Percentiles rank a stretch among this genome's conserved stretches.
Evolutionary conservation across 768 basidiomycete species (phyloP).

Genomic region (Amanita rubescens): DNA sequence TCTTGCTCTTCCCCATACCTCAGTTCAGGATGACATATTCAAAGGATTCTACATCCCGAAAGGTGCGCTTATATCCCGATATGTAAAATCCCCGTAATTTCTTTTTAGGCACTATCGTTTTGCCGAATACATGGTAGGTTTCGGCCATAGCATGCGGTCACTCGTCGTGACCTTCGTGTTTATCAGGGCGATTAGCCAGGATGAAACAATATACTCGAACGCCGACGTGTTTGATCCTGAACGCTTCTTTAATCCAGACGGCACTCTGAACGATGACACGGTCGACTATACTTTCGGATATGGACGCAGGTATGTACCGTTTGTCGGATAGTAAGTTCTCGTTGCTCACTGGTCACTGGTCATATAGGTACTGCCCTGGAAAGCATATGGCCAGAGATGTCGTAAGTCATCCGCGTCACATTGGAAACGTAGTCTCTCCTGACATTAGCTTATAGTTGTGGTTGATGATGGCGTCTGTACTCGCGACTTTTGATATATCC

Average conservation of each 20-base stretch:
- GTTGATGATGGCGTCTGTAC: slow-evolving; percentile 18
- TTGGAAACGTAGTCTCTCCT: too few species aligned
- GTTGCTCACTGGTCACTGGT: not conserved
- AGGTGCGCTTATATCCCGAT: not conserved
- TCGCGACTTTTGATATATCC: slow-evolving; percentile 22
- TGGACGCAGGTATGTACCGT: slow-evolving; percentile 21
- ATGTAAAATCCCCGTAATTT: not conserved
- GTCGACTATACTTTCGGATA: slow-evolving; percentile 24
- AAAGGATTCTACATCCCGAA: slow-evolving; percentile 16
- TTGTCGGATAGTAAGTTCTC: not conserved
- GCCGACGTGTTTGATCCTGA: slow-evolving; percentile 20
- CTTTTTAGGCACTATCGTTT: slow-evolving; percentile 7
- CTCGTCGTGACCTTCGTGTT: not conserved
- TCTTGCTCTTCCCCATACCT: slow-evolving; percentile 12
- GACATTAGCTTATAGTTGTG: slow-evolving; percentile 6
- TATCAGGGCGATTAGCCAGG: slow-evolving; percentile 19
- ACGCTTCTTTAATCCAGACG: slow-evolving; percentile 20
- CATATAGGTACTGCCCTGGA: slow-evolving; percentile 20
- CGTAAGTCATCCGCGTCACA: not conserved
- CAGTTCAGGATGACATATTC: slow-evolving; percentile 15
- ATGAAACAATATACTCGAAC: slow-evolving; percentile 22
- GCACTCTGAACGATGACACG: slow-evolving; percentile 13
- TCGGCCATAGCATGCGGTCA: not conserved
- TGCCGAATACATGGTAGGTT: slow-evolving; percentile 16
- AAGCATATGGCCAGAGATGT: slow-evolving; percentile 18